phyloP scores from a whole-genome alignment of 768 basidiomycete species.

The Amanita thiersii region DNA sequence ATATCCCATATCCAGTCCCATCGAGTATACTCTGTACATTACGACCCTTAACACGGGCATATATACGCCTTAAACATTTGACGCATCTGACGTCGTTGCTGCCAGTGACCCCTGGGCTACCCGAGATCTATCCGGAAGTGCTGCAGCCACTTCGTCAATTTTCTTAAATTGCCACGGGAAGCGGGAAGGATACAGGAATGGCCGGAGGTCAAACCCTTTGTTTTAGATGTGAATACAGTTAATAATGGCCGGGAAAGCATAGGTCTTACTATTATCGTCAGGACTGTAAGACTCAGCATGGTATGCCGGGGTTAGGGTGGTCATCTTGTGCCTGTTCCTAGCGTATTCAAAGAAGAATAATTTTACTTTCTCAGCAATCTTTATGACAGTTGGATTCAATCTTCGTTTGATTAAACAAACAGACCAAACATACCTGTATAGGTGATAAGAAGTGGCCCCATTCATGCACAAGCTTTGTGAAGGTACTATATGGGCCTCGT shows the following conservation, averaged over 20 bases:
- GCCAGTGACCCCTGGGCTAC: slow-evolving; percentile 13
- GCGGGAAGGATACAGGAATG: slow-evolving; percentile 90
- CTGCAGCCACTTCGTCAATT: slow-evolving; percentile 81
- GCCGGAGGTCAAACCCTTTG: slow-evolving; percentile 88
- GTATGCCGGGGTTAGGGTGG: slow-evolving; percentile 87
- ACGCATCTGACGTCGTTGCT: slow-evolving; percentile 33
- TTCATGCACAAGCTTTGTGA: slow-evolving; percentile 89
- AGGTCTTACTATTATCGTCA: slow-evolving; percentile 80
- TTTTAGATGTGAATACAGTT: slow-evolving; percentile 9
- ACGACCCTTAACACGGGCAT: slow-evolving; percentile 34
- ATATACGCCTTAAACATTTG: too few species aligned
- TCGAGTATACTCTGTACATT: slow-evolving; percentile 7
- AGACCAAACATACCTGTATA: slow-evolving; percentile 44
- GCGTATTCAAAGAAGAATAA: slow-evolving; percentile 96
- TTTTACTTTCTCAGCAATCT: slow-evolving; percentile 98
- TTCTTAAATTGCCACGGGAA: slow-evolving; percentile 97
- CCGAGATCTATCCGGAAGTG: slow-evolving; percentile 61
- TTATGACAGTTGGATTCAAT: slow-evolving; percentile 4
- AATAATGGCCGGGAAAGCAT: slow-evolving; percentile 1
- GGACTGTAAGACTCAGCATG: slow-evolving; percentile 96
- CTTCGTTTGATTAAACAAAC: neutral
- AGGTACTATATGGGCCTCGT: slow-evolving; percentile 96
- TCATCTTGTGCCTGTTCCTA: slow-evolving; percentile 98
- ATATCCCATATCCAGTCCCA: slow-evolving; percentile 1
- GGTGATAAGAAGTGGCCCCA: slow-evolving; percentile 89